These are phyloP conservation scores for Scenedesmus sp. DNA, from an alignment of 163 green algal genomes.

Conservation along the genomic window DNA sequence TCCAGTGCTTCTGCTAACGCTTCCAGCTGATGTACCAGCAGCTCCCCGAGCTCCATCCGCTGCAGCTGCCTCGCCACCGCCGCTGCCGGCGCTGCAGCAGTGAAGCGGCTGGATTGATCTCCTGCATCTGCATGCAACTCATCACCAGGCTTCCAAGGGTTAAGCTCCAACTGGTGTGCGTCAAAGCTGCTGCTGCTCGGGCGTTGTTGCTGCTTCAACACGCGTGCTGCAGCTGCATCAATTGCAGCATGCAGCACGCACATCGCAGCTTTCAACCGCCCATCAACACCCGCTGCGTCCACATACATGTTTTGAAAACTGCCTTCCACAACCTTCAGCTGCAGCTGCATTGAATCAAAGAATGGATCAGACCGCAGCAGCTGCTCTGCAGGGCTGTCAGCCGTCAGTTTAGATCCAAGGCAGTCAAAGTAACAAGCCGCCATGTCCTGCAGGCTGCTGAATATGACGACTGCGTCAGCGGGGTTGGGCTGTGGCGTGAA, in stretches of 20 bases:
- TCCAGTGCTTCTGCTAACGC: not conserved
- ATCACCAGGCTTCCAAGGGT: too few relatives aligned
- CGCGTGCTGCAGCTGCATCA: conserved; percentile 13
- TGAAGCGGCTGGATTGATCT: too few relatives aligned
- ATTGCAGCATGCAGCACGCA: not conserved
- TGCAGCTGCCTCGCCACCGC: not conserved
- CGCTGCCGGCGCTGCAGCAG: not conserved
- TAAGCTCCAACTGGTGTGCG: not conserved
- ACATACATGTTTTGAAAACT: not conserved
- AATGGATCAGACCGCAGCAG: not conserved
- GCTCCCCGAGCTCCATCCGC: not conserved
- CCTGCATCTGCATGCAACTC: too few relatives aligned
- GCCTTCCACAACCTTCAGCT: not conserved
- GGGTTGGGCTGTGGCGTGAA: conserved; percentile 64
- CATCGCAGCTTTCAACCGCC: not conserved
- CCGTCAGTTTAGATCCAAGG: not conserved
- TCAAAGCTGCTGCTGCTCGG: not conserved
- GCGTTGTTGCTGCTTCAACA: not conserved
- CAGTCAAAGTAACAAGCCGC: conserved; percentile 27
- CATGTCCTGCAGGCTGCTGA: conserved; percentile 24
- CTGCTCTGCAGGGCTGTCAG: not conserved
- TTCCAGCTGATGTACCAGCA: not conserved
- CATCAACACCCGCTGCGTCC: not conserved
- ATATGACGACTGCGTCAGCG: conserved; percentile 15
- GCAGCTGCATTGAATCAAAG: not conserved